A percentile compares a stretch with the other conserved stretches of the same genome.
phyloP scores from a whole-genome alignment of 2,329 filamentous ascomycete genomes.

The Trichoderma endophyticum region DNA sequence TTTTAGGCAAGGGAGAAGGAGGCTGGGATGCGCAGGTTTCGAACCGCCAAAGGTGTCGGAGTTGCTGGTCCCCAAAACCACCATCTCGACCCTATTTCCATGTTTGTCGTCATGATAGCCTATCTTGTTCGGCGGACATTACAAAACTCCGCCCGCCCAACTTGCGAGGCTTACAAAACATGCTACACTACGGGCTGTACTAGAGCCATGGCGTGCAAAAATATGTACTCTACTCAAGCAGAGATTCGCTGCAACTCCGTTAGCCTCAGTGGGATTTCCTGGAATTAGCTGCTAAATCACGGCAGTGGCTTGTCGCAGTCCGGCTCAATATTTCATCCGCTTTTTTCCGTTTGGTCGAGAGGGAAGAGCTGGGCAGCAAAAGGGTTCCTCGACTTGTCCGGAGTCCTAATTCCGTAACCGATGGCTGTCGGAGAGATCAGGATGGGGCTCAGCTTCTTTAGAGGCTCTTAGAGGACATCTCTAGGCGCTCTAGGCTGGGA shows the following conservation, averaged over 20 bases:
- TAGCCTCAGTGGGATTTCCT: background rate
- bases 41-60: background rate
- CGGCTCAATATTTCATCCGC: constrained; percentile 12
- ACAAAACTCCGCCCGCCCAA: background rate
- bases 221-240: background rate
- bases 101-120: background rate
- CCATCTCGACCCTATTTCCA: background rate
- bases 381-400: background rate
- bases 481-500: background rate
- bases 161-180: background rate
- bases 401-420: constrained; percentile 1
- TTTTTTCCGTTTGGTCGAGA: constrained; percentile 2
- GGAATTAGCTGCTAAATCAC: background rate
- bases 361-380: background rate
- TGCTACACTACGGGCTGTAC: background rate
- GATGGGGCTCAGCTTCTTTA: background rate
- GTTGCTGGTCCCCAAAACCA: background rate
- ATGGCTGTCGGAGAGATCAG: background rate
- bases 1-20: background rate
- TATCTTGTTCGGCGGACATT: constrained; percentile 4
- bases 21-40: background rate
- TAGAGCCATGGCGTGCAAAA: background rate
- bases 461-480: background rate
- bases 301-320: background rate
- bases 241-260: background rate